phyloP scores from a whole-genome alignment of 2,329 filamentous ascomycete species.

The Daldinia eschscholtzii region DNA sequence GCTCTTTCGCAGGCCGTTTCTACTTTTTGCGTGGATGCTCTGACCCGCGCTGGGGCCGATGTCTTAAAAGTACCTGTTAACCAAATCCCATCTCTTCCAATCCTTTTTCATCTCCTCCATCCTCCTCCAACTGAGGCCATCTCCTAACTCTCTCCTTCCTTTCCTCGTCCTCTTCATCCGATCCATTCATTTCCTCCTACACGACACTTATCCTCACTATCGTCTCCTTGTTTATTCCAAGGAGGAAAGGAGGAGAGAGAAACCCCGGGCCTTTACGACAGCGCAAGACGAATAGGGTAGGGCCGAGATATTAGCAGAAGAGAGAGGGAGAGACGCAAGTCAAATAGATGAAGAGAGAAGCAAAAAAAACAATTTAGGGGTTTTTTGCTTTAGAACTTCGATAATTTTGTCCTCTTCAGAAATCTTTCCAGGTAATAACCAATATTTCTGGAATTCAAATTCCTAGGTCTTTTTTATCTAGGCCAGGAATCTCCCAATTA shows the following conservation, averaged over 20 bases:
- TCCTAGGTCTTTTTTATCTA: slow-evolving; percentile 49
- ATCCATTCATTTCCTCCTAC: slow-evolving; percentile 68
- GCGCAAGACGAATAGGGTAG: slow-evolving; percentile 46
- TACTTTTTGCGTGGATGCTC: slow-evolving; percentile 26
- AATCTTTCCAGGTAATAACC: slow-evolving; percentile 45
- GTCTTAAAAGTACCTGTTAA: slow-evolving; percentile 61
- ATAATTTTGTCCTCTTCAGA: slow-evolving; percentile 45
- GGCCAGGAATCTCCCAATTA: slow-evolving; percentile 50
- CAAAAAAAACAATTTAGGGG: slow-evolving; percentile 28
- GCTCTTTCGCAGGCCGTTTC: slow-evolving; percentile 29
- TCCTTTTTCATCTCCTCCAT: slow-evolving; percentile 67
- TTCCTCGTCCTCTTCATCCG: slow-evolving; percentile 58
- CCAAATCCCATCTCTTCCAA: slow-evolving; percentile 62
- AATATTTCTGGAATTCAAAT: slow-evolving; percentile 52
- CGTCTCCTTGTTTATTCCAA: slow-evolving; percentile 58
- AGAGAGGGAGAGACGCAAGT: slow-evolving; percentile 38
- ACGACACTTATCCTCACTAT: slow-evolving; percentile 53
- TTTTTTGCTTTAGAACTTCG: slow-evolving; percentile 46
- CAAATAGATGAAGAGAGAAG: slow-evolving; percentile 49
- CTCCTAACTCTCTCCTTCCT: slow-evolving; percentile 54
- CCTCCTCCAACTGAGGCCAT: slow-evolving; percentile 65
- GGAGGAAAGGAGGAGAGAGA: slow-evolving; percentile 54
- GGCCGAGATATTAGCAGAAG: slow-evolving; percentile 46
- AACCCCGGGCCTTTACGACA: slow-evolving; percentile 42
- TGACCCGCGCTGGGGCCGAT: slow-evolving; percentile 43